Evolutionary conservation across 2,329 filamentous ascomycete genomes (phyloP).

Genomic region (Penicillium sp.): DNA sequence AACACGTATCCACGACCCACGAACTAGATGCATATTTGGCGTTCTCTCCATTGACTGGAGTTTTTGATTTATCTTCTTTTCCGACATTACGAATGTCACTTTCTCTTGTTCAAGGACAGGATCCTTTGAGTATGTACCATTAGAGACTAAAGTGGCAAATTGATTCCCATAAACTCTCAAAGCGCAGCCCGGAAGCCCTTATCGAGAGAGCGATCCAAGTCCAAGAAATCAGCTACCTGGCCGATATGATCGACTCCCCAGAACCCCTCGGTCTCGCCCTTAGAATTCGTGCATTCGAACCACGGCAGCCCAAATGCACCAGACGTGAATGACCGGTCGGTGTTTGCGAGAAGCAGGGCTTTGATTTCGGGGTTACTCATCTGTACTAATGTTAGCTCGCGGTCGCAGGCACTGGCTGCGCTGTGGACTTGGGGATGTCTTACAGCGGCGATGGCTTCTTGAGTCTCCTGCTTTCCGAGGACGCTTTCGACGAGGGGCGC

Average conservation of each 20-base stretch:
- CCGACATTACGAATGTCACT: neutral
- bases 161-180: slow-evolving; percentile 11
- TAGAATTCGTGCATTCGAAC: slow-evolving; percentile 58
- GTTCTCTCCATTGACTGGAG: slow-evolving; percentile 5
- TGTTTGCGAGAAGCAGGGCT: slow-evolving; percentile 50
- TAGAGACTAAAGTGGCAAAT: neutral
- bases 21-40: slow-evolving; percentile 4
- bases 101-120: neutral
- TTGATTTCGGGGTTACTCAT: slow-evolving; percentile 47
- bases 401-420: neutral
- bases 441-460: slow-evolving; percentile 47
- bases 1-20: slow-evolving; percentile 9
- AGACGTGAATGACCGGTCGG: slow-evolving; percentile 55
- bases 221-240: slow-evolving; percentile 56
- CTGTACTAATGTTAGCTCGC: slow-evolving; percentile 5
- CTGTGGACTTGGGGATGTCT: neutral
- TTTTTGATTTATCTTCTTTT: neutral
- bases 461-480: slow-evolving; percentile 48
- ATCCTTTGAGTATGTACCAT: slow-evolving; percentile 1
- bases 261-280: slow-evolving; percentile 57
- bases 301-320: slow-evolving; percentile 65
- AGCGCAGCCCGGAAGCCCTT: slow-evolving; percentile 33
- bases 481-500: slow-evolving; percentile 46
- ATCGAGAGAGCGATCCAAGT: slow-evolving; percentile 44
- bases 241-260: slow-evolving; percentile 65